phyloP scores from a whole-genome alignment of 2,329 filamentous ascomycete species.

The Alternaria gaisen region DNA sequence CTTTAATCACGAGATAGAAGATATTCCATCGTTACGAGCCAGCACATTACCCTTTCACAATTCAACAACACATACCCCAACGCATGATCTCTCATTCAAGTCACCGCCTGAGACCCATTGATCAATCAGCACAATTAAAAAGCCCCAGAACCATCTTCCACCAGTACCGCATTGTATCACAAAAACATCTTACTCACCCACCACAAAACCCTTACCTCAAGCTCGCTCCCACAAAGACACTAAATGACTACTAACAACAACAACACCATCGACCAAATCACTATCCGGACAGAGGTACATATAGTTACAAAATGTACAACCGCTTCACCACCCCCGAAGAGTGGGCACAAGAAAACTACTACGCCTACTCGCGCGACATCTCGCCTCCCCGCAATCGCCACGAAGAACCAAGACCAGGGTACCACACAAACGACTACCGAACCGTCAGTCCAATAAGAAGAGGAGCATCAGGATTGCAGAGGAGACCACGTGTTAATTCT shows the following conservation, averaged over 20 bases:
- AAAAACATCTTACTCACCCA: background rate
- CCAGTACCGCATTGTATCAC: background rate
- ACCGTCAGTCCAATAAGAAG: background rate
- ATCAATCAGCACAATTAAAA: background rate
- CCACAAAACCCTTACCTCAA: background rate
- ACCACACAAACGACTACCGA: background rate
- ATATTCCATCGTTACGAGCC: background rate
- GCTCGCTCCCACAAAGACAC: background rate
- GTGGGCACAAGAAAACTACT: background rate
- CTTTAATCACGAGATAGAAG: background rate
- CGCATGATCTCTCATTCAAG: background rate
- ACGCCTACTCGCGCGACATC: background rate
- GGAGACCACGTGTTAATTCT: background rate
- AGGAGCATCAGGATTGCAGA: background rate
- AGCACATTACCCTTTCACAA: accelerated
- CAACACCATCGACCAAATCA: background rate
- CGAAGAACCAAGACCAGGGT: background rate
- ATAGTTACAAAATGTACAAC: background rate
- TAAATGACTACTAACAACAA: background rate
- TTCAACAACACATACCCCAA: background rate
- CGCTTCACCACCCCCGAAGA: background rate
- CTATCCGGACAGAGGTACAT: background rate
- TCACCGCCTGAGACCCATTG: background rate
- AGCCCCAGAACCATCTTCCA: background rate
- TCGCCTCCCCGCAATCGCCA: background rate